phyloP scores from a whole-genome alignment of 805 yeast genomes.

The Metschnikowia picachoensis region DNA sequence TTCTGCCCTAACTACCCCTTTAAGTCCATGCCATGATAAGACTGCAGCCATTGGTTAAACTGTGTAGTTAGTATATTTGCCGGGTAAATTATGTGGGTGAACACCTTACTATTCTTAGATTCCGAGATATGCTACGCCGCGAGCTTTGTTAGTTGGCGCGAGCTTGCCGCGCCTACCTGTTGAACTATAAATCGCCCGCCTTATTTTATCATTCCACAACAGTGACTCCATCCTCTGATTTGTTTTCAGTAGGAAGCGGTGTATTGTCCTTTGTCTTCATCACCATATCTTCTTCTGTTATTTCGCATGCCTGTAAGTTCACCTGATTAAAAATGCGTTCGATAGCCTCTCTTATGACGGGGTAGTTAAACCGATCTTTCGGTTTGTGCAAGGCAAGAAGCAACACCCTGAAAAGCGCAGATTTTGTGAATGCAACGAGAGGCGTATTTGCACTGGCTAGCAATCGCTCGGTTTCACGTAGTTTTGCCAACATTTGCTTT shows the following conservation, averaged over 20 bases:
- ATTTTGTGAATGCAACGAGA: conserved; percentile 26
- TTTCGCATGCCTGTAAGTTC: conserved; percentile 11
- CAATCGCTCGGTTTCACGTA: conserved; percentile 17
- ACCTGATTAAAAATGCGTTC: conserved; percentile 18
- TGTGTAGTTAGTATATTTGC: too few species aligned
- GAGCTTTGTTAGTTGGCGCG: too few species aligned
- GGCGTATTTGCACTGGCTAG: conserved; percentile 23
- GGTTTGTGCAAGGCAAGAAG: conserved; percentile 31
- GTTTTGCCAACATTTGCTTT: conserved; percentile 15
- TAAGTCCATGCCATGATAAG: too few species aligned
- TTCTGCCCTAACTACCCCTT: conserved; percentile 6
- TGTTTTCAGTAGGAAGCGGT: conserved; percentile 6
- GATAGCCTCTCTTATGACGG: conserved; percentile 18
- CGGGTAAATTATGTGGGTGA: too few species aligned
- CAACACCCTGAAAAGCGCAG: conserved; percentile 29
- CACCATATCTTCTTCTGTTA: conserved; percentile 14
- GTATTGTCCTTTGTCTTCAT: conserved; percentile 5
- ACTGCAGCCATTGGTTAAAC: too few species aligned
- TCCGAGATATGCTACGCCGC: too few species aligned
- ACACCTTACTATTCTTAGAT: too few species aligned
- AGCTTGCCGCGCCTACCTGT: too few species aligned
- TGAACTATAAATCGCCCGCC: too few species aligned
- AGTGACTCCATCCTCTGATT: not conserved
- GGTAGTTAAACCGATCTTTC: conserved; percentile 17
- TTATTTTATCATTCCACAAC: not conserved